A percentile compares a stretch with the other conserved stretches of the same genome.
Evolutionary conservation across 2,329 filamentous ascomycete genomes (phyloP).

Genomic region (Penicillium sp.): DNA sequence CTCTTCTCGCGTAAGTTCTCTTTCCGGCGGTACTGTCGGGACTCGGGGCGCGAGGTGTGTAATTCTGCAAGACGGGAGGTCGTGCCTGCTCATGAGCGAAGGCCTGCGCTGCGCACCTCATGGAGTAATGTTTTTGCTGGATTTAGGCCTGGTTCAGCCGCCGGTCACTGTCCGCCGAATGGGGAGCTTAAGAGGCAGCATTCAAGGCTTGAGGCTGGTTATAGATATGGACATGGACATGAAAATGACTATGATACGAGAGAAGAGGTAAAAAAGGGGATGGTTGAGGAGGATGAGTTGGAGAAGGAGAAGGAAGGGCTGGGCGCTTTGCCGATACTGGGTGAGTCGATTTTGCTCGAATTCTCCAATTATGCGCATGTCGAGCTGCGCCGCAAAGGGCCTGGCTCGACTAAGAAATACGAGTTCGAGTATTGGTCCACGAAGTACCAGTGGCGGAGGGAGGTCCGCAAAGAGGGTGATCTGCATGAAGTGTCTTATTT

Average conservation of each 20-base stretch:
- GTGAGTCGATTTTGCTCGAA: slow-evolving; percentile 82
- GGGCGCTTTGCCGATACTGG: slow-evolving; percentile 47
- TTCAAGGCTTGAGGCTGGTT: slow-evolving; percentile 50
- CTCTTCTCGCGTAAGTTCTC: slow-evolving; percentile 84
- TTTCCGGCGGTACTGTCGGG: slow-evolving; percentile 83
- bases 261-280: not conserved
- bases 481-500: slow-evolving; percentile 72
- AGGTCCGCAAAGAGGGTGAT: slow-evolving; percentile 65
- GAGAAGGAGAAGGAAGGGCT: slow-evolving; percentile 13
- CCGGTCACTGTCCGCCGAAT: slow-evolving; percentile 45
- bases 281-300: slow-evolving; percentile 9
- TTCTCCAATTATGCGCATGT: slow-evolving; percentile 97
- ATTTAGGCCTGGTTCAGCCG: slow-evolving; percentile 55
- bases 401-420: slow-evolving; percentile 70
- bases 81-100: slow-evolving; percentile 57
- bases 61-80: slow-evolving; percentile 67
- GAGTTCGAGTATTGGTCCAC: slow-evolving; percentile 94
- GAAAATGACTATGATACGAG: not conserved
- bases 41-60: slow-evolving; percentile 91
- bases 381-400: slow-evolving; percentile 70
- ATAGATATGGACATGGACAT: not conserved
- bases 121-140: slow-evolving; percentile 60
- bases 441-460: slow-evolving; percentile 79
- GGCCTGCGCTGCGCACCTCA: slow-evolving; percentile 57
- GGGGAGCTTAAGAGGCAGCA: slow-evolving; percentile 55